Evolutionary conservation across 225 moss, liverwort and hornwort species (phyloP).

Genomic region (Sphagnum tenellum): DNA sequence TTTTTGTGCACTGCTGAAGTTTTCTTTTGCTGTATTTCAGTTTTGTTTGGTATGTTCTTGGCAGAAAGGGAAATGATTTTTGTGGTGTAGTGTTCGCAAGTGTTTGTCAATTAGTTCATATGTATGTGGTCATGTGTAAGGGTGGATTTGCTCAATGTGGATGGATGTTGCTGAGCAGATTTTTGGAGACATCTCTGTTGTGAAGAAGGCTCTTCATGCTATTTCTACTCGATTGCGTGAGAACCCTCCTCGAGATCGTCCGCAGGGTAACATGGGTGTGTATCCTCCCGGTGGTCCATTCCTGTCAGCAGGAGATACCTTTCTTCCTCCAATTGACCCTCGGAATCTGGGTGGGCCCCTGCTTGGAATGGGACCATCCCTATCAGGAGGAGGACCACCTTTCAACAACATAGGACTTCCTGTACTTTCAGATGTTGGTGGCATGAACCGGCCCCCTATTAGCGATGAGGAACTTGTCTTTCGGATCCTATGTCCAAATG

Average conservation of each 20-base stretch:
- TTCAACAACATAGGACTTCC: constrained; percentile 26
- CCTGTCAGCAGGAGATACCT: constrained; percentile 52
- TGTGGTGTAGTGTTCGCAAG: too few species aligned
- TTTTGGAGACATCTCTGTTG: constrained; percentile 68
- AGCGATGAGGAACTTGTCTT: constrained; percentile 79
- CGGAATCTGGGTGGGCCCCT: constrained; percentile 31
- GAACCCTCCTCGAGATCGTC: constrained; percentile 93
- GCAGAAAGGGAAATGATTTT: too few species aligned
- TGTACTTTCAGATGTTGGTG: constrained; percentile 13
- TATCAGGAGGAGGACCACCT: constrained; percentile 54
- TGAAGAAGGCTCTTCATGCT: constrained; percentile 79
- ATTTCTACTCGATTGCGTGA: constrained; percentile 91
- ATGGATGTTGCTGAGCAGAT: constrained; percentile 22
- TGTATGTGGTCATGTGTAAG: too few species aligned
- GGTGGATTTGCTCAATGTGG: neutral
- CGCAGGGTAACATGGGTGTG: constrained; percentile 11
- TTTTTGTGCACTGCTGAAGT: too few species aligned
- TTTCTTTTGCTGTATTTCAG: too few species aligned
- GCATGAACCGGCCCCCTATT: neutral
- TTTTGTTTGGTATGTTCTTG: too few species aligned
- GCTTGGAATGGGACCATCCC: neutral
- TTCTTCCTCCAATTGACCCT: constrained; percentile 56
- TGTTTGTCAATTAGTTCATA: too few species aligned
- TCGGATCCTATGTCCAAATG: constrained; percentile 90
- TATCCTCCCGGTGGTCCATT: constrained; percentile 49